These are phyloP conservation scores for Pyrenopolyporus hunteri DNA, from an alignment of 495 filamentous ascomycete genomes.

Conservation along the genomic window DNA sequence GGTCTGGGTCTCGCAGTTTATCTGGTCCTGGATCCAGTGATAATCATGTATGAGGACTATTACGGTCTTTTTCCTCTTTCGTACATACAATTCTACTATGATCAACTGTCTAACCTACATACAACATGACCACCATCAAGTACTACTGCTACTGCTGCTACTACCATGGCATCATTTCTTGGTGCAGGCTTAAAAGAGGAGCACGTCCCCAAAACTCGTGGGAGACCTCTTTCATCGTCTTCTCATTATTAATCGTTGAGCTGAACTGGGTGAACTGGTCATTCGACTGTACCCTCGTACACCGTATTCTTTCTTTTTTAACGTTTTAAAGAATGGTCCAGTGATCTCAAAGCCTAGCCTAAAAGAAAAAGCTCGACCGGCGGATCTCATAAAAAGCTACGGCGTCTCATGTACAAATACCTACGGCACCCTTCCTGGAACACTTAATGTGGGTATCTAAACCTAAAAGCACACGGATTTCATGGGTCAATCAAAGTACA, in stretches of 20 bases:
- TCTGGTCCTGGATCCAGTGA: slow-evolving; percentile 27
- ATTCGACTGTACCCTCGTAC: too few relatives aligned
- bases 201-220: background rate
- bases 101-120: too few relatives aligned
- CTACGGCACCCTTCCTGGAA: background rate
- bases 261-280: background rate
- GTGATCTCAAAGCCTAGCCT: slow-evolving; percentile 7
- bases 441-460: slow-evolving; percentile 21
- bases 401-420: slow-evolving; percentile 9
- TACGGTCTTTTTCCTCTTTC: slow-evolving; percentile 5
- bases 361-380: slow-evolving; percentile 16
- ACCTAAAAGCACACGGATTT: background rate
- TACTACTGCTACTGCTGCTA: too few relatives aligned
- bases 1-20: slow-evolving; percentile 27
- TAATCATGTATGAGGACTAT: slow-evolving; percentile 29
- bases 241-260: background rate
- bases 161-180: background rate
- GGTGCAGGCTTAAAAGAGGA: background rate
- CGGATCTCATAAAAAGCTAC: slow-evolving; percentile 18
- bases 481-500: slow-evolving; percentile 7
- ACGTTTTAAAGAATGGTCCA: slow-evolving; percentile 14
- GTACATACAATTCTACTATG: too few relatives aligned
- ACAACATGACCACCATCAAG: too few relatives aligned
- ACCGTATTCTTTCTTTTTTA: background rate
- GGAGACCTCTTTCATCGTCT: background rate